These are phyloP conservation scores for Peziza echinospora DNA, from an alignment of 495 filamentous ascomycete genomes.

Conservation along the genomic window DNA sequence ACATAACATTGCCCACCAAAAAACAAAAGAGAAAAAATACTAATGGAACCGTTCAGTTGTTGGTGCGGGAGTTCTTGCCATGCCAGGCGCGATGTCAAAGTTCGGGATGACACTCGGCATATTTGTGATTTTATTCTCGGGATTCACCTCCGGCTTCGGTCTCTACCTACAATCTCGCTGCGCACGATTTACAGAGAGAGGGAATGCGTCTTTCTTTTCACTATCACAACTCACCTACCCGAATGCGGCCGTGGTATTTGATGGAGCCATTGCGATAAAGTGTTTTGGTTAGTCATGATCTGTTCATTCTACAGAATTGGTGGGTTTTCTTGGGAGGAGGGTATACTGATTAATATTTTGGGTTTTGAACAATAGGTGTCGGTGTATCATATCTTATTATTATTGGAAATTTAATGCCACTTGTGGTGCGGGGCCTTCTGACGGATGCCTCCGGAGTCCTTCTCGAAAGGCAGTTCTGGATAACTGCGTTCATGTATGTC, in stretches of 20 bases:
- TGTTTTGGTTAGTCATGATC: constrained; percentile 45
- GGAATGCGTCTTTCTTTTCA: constrained; percentile 66
- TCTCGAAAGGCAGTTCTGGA: constrained; percentile 83
- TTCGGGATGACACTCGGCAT: constrained; percentile 71
- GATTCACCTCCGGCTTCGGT: constrained; percentile 68
- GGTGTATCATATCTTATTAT: constrained; percentile 95
- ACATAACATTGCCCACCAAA: not conserved
- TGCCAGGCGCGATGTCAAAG: constrained; percentile 80
- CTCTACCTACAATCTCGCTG: constrained; percentile 87
- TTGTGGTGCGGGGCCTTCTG: constrained; percentile 57
- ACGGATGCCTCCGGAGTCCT: constrained; percentile 33
- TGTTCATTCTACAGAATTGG: not conserved
- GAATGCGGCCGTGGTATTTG: constrained; percentile 86
- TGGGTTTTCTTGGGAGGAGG: not conserved
- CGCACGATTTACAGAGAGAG: constrained; percentile 74
- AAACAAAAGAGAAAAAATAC: not conserved
- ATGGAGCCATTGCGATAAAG: constrained; percentile 89
- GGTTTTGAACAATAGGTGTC: too few relatives aligned
- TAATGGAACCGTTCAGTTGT: constrained; percentile 36
- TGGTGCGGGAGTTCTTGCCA: constrained; percentile 81
- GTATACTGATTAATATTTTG: not conserved
- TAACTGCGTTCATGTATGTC: constrained; percentile 82
- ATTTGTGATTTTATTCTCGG: constrained; percentile 77
- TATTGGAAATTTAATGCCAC: constrained; percentile 95
- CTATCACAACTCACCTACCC: constrained; percentile 91